These are phyloP conservation scores for Alternaria angustiovoidea DNA, from an alignment of 2,329 filamentous ascomycete genomes.

Conservation along the genomic window DNA sequence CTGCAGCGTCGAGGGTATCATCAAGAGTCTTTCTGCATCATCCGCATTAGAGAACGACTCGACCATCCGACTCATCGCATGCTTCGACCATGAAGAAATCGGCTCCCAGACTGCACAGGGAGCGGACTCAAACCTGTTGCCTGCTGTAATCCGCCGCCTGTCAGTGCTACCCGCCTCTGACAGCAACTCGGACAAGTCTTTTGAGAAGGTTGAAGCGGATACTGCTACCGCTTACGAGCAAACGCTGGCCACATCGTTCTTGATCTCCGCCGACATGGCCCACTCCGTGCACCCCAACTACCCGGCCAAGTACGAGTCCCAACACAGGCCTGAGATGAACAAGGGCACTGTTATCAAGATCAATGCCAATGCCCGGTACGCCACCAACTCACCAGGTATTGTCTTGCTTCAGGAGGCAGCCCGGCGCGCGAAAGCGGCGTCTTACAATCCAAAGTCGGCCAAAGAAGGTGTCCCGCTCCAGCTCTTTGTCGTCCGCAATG, in stretches of 20 bases:
- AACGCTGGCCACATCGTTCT: constrained; percentile 87
- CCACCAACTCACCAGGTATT: constrained; percentile 94
- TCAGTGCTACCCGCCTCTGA: constrained; percentile 75
- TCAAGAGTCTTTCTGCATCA: constrained; percentile 74
- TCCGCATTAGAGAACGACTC: constrained; percentile 76
- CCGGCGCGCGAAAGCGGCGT: constrained; percentile 62
- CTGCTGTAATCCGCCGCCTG: constrained; percentile 84
- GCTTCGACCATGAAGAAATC: constrained; percentile 98
- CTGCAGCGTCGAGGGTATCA: constrained; percentile 85
- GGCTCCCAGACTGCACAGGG: constrained; percentile 92
- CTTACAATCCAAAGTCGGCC: constrained; percentile 50
- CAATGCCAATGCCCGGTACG: constrained; percentile 97
- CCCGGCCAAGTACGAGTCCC: constrained; percentile 85
- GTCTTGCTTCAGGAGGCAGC: constrained; percentile 91
- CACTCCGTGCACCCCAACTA: constrained; percentile 98
- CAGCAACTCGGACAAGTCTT: constrained; percentile 68
- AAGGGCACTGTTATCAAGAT: constrained; percentile 96
- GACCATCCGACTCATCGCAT: constrained; percentile 87
- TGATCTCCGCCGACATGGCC: constrained; percentile 97
- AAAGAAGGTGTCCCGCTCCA: constrained; percentile 83
- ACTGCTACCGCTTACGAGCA: constrained; percentile 88
- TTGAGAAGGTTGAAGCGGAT: constrained; percentile 67
- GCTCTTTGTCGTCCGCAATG: constrained; percentile 95
- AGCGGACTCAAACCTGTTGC: constrained; percentile 89
- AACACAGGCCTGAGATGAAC: constrained; percentile 95